Evolutionary conservation across 2,329 filamentous ascomycete species (phyloP), one percentile per base, ranked within the genome.

Genomic region (Aspergillus uvarum): DNA sequence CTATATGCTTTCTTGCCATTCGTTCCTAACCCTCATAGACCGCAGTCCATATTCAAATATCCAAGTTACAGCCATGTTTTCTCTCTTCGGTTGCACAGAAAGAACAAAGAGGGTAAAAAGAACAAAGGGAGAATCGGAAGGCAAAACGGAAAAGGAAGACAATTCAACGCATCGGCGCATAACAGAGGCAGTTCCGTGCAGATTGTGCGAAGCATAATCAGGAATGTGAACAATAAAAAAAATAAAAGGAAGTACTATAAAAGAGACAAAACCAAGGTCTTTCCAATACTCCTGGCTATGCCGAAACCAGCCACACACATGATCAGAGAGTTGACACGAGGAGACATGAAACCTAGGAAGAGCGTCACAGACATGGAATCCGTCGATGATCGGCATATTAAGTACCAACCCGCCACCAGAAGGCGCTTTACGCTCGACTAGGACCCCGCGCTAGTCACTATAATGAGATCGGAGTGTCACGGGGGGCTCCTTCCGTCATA

Each of bases 231-330:
- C 38, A 26, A n/a, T n/a, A 60, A 51, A 52, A 54, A 52, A 59
- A 62, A 53, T 47, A 63, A 52, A 59, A 63, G 53, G 47, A 63
- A 59, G 54, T 49, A 64, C 64, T 56, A 60, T 48, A 65, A 61
- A 61, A 66, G 56, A 49, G 61, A 58, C 57, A 61, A 57, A 59
- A 63, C 61, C 65, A 68, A 63, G 65, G 72, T 68, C 71, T 73
- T 70, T 65, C 64, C 64, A 63, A 63, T 68, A 67, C 68, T 69
- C 71, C 70, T 68, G 65, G 67, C 67, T 69, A 72, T 74, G 72
- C 68, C 64, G 63, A 69, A 63, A 60, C 60, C 38, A 64, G 60
- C 56, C 59, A 59, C 54, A 62, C 59, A 61, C 59, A 62, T 51
- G 50, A 59, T 59, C 57, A 21, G 56, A 55, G 54, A 55, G 58